phyloP scores from a whole-genome alignment of 2,329 filamentous ascomycete genomes.

The Herpotrichia juniperi region DNA sequence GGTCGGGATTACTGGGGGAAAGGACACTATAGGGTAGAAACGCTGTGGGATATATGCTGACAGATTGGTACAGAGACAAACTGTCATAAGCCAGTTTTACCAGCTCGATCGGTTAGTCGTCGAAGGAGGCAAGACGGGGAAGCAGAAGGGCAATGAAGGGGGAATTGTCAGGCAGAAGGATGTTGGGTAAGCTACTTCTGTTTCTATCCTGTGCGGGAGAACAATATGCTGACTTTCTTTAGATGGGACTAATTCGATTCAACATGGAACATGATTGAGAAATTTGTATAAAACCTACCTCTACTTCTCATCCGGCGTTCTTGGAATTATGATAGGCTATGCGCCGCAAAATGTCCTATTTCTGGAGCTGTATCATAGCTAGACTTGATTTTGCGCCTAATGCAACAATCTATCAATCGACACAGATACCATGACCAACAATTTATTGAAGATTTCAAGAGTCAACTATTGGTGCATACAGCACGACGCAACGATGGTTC shows the following conservation, averaged over 20 bases:
- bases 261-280: neutral
- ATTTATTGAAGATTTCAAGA: no score
- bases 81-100: conserved; percentile 92
- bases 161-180: conserved; percentile 79
- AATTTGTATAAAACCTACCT: neutral
- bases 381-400: conserved; percentile 1
- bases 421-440: neutral
- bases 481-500: no score
- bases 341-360: conserved; percentile 6
- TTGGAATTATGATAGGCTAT: neutral
- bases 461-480: no score
- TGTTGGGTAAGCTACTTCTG: conserved; percentile 64
- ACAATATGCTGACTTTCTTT: conserved; percentile 13
- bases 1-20: neutral
- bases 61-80: conserved; percentile 75
- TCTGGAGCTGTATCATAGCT: conserved; percentile 16
- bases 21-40: neutral
- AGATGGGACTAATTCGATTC: conserved; percentile 28
- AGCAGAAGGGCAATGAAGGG: conserved; percentile 70
- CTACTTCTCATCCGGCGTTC: conserved; percentile 1
- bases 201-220: neutral
- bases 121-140: conserved; percentile 82
- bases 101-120: conserved; percentile 90
- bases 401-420: no score
- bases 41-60: conserved; percentile 50